phyloP scores from a whole-genome alignment of 176 grass and related monocot species.

The Oryza meyeriana region DNA sequence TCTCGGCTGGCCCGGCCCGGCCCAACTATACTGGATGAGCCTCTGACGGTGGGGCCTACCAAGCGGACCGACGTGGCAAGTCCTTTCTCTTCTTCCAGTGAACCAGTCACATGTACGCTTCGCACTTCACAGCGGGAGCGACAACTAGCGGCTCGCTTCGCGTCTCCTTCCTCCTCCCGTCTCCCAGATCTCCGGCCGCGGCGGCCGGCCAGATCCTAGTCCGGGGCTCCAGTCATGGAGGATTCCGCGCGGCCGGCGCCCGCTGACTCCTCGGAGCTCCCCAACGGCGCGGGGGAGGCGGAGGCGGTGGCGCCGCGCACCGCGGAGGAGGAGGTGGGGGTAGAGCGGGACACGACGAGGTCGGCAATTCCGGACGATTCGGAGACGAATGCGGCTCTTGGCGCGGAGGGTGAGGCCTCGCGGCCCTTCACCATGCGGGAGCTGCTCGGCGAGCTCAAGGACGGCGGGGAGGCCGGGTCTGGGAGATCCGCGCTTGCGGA shows the following conservation, averaged over 20 bases:
- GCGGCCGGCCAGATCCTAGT: background rate
- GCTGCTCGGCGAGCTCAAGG: constrained; percentile 67
- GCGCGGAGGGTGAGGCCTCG: constrained; percentile 20
- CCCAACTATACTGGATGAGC: background rate
- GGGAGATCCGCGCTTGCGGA: constrained; percentile 48
- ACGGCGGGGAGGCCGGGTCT: constrained; percentile 34
- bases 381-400: background rate
- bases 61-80: background rate
- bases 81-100: background rate
- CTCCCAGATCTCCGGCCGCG: background rate
- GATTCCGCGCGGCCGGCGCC: constrained; percentile 4
- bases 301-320: background rate
- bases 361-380: background rate
- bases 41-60: background rate
- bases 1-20: background rate
- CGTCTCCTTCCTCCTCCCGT: background rate
- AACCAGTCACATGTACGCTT: too few relatives aligned
- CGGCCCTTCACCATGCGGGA: constrained; percentile 67
- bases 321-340: background rate
- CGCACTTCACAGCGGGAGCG: background rate
- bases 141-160: background rate
- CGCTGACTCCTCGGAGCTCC: background rate
- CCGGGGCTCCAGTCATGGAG: constrained; percentile 14
- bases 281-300: constrained; percentile 13
- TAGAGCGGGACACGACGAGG: background rate